Base-by-base conservation (phyloP, 768 basidiomycete genomes). In the Termitomyces sp. region DNA sequence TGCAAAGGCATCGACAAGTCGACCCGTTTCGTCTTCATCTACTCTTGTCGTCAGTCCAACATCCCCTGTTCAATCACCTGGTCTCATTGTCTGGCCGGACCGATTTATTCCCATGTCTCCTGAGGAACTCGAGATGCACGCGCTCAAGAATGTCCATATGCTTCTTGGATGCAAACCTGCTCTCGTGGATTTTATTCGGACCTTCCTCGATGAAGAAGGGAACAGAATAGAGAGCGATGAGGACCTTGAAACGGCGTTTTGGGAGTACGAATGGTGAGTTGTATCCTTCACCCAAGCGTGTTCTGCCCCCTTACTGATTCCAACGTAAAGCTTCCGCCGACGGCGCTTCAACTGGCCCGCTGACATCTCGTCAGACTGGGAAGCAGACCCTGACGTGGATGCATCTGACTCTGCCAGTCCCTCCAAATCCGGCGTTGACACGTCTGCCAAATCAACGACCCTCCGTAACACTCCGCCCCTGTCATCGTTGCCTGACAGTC, bases 121-220 rank as follows among this genome's bases (percentile, higher is more conserved):
- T 22, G 63, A 66, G 3, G 87, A 88, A 63, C 72, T 90, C 32
- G 88, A 90, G 70, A 83, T 87, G 83, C 85, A 89, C 61, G 76
- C 82, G n/a, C 85, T 83, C 70, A 86, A 83, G 68, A 76, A 84
- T 63, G 69, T 89, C 46, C 85, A 90, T 63, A 76, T 76, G 6
- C 65, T 91, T 3, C 71, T 91, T 23, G 81, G 81, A 29, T 86
- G 82, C 63, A 81, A 82, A 62, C 72, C 73, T 33, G 85, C 87
- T 4, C 70, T 91, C 10, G 64, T 59, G 6, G 80, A 81, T 42
- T 84, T 72, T 63, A 63, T 86, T n/a, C 60, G 63, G 7, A 60
- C 63, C 7, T 72, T 70, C 42, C 56, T 62, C 3, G 78, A 79
- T 43, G 66, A 73, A 56, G 64, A 72, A 7, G 76, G 76, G 1